phyloP scores from a whole-genome alignment of 2,329 filamentous ascomycete species.

The Aspergillus neoniger region DNA sequence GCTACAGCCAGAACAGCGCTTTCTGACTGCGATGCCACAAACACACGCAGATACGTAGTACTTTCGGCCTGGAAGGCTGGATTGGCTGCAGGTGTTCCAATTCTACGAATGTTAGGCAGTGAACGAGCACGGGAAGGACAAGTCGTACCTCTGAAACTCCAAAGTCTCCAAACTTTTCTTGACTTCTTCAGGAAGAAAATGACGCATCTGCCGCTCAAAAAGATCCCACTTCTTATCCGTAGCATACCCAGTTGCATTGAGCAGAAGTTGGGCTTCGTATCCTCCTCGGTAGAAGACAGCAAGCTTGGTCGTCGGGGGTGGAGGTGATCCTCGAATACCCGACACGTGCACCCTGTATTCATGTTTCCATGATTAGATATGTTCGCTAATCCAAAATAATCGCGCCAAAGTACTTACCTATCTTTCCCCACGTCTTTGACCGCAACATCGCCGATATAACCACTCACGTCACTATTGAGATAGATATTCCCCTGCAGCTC shows the following conservation, averaged over 20 bases:
- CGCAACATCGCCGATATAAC: conserved; percentile 39
- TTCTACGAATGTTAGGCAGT: conserved; percentile 15
- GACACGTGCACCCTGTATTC: conserved; percentile 43
- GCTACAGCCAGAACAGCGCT: conserved; percentile 32
- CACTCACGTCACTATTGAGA: conserved; percentile 51
- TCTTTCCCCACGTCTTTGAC: conserved; percentile 41
- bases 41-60: conserved; percentile 51
- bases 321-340: conserved; percentile 46
- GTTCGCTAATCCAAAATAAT: not conserved
- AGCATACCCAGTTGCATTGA: conserved; percentile 53
- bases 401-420: conserved; percentile 18
- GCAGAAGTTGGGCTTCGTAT: conserved; percentile 49
- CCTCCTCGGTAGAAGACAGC: conserved; percentile 55
- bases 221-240: conserved; percentile 53
- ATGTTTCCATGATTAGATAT: not conserved
- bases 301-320: conserved; percentile 55
- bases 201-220: conserved; percentile 51
- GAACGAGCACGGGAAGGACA: not conserved
- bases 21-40: conserved; percentile 41
- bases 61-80: conserved; percentile 44
- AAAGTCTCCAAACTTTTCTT: conserved; percentile 50
- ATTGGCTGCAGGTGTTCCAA: conserved; percentile 43
- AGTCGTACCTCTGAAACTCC: conserved; percentile 52
- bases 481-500: conserved; percentile 54
- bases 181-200: conserved; percentile 44